Evolutionary conservation across 2,329 filamentous ascomycete genomes (phyloP).

Genomic region (Fusarium circinatum): DNA sequence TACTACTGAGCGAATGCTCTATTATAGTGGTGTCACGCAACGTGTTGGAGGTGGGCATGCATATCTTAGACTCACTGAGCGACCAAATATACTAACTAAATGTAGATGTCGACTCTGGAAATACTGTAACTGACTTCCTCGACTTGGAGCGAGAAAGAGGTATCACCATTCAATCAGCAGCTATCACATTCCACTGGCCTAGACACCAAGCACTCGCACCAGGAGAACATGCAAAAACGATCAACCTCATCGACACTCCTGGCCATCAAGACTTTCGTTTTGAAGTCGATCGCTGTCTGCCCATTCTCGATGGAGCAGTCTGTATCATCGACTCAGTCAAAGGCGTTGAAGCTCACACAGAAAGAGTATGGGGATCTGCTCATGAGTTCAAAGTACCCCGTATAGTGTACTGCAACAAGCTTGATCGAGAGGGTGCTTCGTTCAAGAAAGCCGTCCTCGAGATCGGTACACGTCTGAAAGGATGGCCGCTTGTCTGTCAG

Average conservation of each 20-base stretch:
- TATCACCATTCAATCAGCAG: conserved; percentile 97
- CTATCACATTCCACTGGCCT: conserved; percentile 95
- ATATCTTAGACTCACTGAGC: not conserved
- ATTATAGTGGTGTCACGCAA: conserved; percentile 89
- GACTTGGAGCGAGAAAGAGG: conserved; percentile 91
- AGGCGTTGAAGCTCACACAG: conserved; percentile 95
- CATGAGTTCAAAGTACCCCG: conserved; percentile 86
- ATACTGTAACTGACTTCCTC: conserved; percentile 96
- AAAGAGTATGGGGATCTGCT: conserved; percentile 94
- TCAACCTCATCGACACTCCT: conserved; percentile 93
- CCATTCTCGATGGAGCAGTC: conserved; percentile 89
- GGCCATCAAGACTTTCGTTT: conserved; percentile 98
- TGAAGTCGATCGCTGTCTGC: conserved; percentile 90
- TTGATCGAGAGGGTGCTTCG: conserved; percentile 78
- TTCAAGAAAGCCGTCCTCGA: conserved; percentile 90
- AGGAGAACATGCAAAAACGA: conserved; percentile 66
- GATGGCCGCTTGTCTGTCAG: conserved; percentile 91
- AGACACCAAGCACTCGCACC: conserved; percentile 59
- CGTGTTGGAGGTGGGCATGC: conserved; percentile 74
- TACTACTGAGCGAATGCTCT: conserved; percentile 98
- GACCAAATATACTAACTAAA: not conserved
- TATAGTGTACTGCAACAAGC: conserved; percentile 80
- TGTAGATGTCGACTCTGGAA: conserved; percentile 90
- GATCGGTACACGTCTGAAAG: conserved; percentile 80
- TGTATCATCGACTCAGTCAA: conserved; percentile 93